Percentiles rank a stretch among this genome's conserved stretches.
These are phyloP conservation scores for Ramaria sp. DNA, from an alignment of 768 basidiomycete genomes.

Conservation along the genomic window DNA sequence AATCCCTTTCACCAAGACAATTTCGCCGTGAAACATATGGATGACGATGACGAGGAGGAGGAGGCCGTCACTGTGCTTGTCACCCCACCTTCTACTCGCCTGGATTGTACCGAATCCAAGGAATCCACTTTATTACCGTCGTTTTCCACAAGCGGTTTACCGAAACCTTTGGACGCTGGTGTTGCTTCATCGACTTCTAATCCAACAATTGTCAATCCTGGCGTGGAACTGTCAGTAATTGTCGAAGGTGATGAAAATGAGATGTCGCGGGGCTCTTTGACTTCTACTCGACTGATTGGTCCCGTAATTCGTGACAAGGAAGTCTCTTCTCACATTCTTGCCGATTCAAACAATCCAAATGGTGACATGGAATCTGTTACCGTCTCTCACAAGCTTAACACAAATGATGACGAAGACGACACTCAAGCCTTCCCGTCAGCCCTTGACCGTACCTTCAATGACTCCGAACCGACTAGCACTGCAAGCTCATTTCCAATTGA, in stretches of 20 bases:
- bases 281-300: constrained; percentile 6
- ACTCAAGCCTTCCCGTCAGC: constrained; percentile 15
- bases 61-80: constrained; percentile 3
- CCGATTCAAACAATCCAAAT: constrained; percentile 14
- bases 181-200: neutral
- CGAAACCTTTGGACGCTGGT: constrained; percentile 21
- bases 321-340: constrained; percentile 4
- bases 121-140: neutral
- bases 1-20: neutral
- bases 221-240: constrained; percentile 46
- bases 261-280: constrained; percentile 9
- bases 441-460: constrained; percentile 14
- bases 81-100: neutral
- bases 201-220: constrained; percentile 14
- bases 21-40: neutral
- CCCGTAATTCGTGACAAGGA: constrained; percentile 2
- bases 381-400: constrained; percentile 1
- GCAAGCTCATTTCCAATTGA: constrained; percentile 9
- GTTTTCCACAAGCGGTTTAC: neutral
- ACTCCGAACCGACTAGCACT: constrained; percentile 9
- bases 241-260: constrained; percentile 54
- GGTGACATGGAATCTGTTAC: constrained; percentile 16
- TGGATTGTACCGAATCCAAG: neutral
- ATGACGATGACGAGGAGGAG: constrained; percentile 4
- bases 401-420: constrained; percentile 11